These are phyloP conservation scores for Neoarthrinium moseri DNA, from an alignment of 2,329 filamentous ascomycete genomes.

Conservation along the genomic window DNA sequence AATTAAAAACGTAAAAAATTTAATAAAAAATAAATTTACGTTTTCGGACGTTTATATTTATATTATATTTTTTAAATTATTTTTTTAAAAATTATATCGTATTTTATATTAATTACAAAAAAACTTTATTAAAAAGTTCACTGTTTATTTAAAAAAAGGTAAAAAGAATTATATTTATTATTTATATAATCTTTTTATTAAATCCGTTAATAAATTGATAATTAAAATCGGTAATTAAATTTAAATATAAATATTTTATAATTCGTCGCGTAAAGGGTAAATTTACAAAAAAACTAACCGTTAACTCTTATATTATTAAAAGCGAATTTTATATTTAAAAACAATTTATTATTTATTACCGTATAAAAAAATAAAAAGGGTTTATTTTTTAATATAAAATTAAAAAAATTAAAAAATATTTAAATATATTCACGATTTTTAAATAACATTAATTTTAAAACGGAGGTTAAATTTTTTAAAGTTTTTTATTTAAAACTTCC, in stretches of 20 bases:
- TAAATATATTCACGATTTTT: background rate
- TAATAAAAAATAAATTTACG: background rate
- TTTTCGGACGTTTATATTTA: background rate
- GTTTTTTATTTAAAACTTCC: background rate
- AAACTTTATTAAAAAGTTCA: background rate
- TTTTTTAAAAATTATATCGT: background rate
- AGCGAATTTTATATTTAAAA: background rate
- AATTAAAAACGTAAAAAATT: background rate
- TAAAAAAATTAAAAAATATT: constrained; percentile 6
- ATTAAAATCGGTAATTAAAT: background rate
- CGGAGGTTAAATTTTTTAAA: background rate
- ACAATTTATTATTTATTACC: constrained; percentile 2
- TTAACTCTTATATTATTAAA: background rate
- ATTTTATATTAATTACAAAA: constrained; percentile 5
- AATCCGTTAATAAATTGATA: background rate
- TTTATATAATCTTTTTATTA: background rate
- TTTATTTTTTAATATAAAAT: background rate
- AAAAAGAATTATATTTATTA: background rate
- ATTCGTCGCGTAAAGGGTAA: background rate
- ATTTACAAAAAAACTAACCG: background rate
- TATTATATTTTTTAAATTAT: background rate
- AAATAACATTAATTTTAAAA: background rate
- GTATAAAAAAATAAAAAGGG: background rate
- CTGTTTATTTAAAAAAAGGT: background rate
- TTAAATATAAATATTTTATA: background rate